Evolutionary conservation across 1,139 yeast species (phyloP), one percentile per base, ranked within the genome.

Genomic region (Blastobotrys buckinghamii): DNA sequence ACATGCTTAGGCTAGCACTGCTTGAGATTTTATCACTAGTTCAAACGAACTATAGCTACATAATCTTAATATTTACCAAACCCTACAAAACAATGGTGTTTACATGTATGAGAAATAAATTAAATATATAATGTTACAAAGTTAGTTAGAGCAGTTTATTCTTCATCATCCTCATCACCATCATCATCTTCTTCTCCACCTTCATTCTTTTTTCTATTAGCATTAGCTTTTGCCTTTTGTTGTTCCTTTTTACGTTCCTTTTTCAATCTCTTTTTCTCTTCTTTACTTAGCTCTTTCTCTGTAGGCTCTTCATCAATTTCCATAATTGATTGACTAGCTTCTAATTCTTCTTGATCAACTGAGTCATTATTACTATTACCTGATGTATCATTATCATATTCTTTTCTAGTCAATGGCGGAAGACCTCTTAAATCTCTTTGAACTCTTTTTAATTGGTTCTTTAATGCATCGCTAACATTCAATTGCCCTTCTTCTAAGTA

Each of bases 361-460:
- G 17, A 6, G n/a, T 19, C 26, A 13, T 42, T 46, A 12, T 39
- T 36, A 17, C 20, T 30, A 13, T 44, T 46, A 12, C 38, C 33
- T 22, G 36, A 44, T 35, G 30, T 29, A 32, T 45, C 51, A 24
- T 44, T 42, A 24, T 49, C 53, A 6, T 47, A 39, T 13, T 52
- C 43, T 12, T 45, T 49, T 6, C 48, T 42, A 39, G 54, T 46
- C 53, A 75, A 63, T 19, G 89, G 89, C 6, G 90, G 88, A 53
- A 84, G 75, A 2, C 92, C 92, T 61, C 85, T 72, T 58, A 84
- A 75, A 59, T 81, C 85, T 66, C 90, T 74, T 62, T 81, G 87
- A 33, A 83, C 72, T 56, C 92, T 72, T 59, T 72, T 74, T 58
- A 84, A 71, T 69, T 83, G 92, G 51, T 82, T 77, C 55, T 78